Evolutionary conservation across 805 yeast species (phyloP), one percentile per base, ranked within the genome.

Genomic region (Lipomyces japonicus): DNA sequence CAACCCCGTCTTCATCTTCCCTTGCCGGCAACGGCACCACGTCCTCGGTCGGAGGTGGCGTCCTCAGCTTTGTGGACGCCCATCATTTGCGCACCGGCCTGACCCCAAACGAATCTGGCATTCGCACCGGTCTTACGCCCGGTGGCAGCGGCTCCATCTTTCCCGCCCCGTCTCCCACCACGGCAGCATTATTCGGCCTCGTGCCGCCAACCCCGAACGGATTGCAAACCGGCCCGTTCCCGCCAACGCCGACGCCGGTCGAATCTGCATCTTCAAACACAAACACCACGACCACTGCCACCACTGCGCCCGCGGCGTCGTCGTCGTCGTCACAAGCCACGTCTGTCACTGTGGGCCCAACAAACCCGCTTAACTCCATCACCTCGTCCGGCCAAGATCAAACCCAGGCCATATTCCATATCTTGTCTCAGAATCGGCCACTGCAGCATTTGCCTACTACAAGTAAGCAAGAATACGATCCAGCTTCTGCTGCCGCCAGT

Each of bases 51-150:
- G n/a, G n/a, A 21, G 42, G 55, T 6, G 48, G 46, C 6, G 39
- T 43, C 7, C 36, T 44, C n/a, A 52, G 61, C 16, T 48, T 47
- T 31, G 52, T 40, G 25, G 53, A 47, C 45, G 36, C 48, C n/a
- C 50, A 39, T 32, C 37, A 34, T 14, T 71, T 47, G 39, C 45
- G 78, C 53, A 65, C 86, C 0, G 91, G 88, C 0, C 70, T 86
- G 40, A 82, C 89, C 0, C 93, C 93, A 2, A 84, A 81, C 65
- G 95, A 86, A 63, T 78, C 87, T 3, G 76, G 80, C 43, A 58
- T 86, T 43, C 73, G 95, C n/a, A 63, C 70, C 3, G 69, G 68
- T 2, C 57, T 66, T 22, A 67, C 70, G 10, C 70, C 70, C 19
- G 70, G 70, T n/a, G 68, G 66, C 30, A 55, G 61, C 31, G 67